A percentile compares a stretch with the other conserved stretches of the same genome.
Evolutionary conservation across 2,329 filamentous ascomycete species (phyloP).

Genomic region (Trichoderma guizhouense): DNA sequence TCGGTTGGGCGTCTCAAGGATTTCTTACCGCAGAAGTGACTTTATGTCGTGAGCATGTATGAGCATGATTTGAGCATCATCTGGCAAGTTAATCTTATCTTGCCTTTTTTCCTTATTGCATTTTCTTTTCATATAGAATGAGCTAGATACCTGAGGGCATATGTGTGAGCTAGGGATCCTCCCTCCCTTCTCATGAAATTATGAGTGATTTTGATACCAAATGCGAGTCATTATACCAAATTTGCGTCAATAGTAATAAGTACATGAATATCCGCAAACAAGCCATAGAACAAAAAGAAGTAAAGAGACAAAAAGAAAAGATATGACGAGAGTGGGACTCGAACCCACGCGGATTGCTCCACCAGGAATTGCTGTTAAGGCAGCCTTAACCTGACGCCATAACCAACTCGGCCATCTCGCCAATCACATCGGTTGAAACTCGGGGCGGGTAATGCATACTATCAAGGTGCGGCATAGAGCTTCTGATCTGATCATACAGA

Average conservation of each 20-base stretch:
- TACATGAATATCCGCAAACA: neutral
- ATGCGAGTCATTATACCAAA: neutral
- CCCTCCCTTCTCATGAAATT: neutral
- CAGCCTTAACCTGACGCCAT: conserved; percentile 21
- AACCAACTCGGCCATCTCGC: conserved; percentile 21
- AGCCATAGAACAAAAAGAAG: neutral
- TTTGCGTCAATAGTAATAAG: neutral
- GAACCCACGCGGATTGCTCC: conserved; percentile 23
- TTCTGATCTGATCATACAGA: neutral
- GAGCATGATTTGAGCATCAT: neutral
- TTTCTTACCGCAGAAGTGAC: neutral
- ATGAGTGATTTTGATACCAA: neutral
- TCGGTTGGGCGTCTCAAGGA: neutral
- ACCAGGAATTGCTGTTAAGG: conserved; percentile 22
- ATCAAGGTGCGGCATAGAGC: neutral
- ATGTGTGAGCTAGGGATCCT: neutral
- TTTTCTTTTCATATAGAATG: neutral
- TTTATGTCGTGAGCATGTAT: neutral
- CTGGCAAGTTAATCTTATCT: neutral
- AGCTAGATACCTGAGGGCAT: neutral
- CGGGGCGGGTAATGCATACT: neutral
- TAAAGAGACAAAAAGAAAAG: neutral
- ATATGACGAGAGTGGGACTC: conserved; percentile 22
- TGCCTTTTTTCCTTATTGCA: neutral
- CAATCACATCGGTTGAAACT: conserved; percentile 11